Percentiles rank a stretch among this genome's conserved stretches.
phyloP scores from a whole-genome alignment of 148 eudicot genomes.

The Bassia scoparia region DNA sequence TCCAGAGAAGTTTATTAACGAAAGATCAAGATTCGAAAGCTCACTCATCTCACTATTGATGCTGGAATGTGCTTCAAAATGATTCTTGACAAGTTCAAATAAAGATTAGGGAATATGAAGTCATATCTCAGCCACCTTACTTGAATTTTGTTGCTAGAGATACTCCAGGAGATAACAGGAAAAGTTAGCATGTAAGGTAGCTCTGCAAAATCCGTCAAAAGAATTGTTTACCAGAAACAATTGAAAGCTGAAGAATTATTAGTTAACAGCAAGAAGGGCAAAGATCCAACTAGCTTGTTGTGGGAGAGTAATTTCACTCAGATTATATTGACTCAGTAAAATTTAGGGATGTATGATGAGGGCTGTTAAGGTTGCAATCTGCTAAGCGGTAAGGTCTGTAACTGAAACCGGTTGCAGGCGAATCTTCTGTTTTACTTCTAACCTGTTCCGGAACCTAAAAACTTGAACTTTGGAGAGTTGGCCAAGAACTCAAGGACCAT shows the following conservation, averaged over 20 bases:
- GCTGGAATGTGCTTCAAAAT: conserved; percentile 13
- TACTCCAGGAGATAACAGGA: background rate
- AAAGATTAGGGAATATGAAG: background rate
- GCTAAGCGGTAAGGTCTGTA: background rate
- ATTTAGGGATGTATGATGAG: background rate
- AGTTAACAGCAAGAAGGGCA: background rate
- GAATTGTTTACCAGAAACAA: background rate
- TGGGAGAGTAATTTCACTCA: background rate
- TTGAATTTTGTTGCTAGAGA: conserved; percentile 13
- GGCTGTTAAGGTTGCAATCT: background rate
- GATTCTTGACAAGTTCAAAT: background rate
- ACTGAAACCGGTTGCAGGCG: background rate
- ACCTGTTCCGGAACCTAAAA: background rate
- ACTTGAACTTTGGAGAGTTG: background rate
- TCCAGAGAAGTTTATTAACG: conserved; percentile 9
- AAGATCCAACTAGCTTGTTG: background rate
- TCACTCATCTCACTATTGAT: conserved; percentile 5
- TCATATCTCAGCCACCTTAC: conserved; percentile 18
- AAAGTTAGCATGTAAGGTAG: background rate
- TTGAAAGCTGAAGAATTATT: background rate
- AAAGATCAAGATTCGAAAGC: background rate
- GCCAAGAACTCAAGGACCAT: background rate
- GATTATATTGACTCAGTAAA: background rate
- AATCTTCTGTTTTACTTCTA: background rate
- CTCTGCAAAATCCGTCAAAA: background rate